phyloP scores from a whole-genome alignment of 2,329 filamentous ascomycete genomes.

The Cercospora beticola region DNA sequence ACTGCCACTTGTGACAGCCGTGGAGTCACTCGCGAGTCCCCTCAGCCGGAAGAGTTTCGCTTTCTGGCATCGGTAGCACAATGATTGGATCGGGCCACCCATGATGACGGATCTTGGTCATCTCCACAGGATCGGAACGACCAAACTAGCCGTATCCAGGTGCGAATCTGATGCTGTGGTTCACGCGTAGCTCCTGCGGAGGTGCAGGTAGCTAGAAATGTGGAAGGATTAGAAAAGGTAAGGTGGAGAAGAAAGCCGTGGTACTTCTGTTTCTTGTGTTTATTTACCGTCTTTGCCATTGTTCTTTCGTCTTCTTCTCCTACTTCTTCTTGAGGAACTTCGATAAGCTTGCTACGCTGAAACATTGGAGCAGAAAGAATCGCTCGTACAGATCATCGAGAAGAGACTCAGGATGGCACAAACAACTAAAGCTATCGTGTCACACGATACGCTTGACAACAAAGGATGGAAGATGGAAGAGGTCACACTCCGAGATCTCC shows the following conservation, averaged over 20 bases:
- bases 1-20: constrained; percentile 3
- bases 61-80: neutral
- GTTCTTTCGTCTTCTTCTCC: neutral
- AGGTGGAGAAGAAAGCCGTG: constrained; percentile 1
- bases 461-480: constrained; percentile 44
- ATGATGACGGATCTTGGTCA: neutral
- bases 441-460: constrained; percentile 39
- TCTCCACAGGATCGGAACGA: neutral
- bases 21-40: neutral
- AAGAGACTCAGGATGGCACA: constrained; percentile 22
- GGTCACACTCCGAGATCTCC: constrained; percentile 39
- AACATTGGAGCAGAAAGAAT: too few relatives aligned
- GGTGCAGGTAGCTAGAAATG: neutral
- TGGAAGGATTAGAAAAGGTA: neutral
- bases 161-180: neutral
- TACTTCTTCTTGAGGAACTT: neutral
- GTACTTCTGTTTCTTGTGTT: neutral
- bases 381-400: constrained; percentile 13
- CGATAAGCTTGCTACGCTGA: constrained; percentile 24
- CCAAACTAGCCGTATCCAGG: neutral
- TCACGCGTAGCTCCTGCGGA: neutral
- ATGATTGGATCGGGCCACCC: constrained; percentile 10
- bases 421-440: constrained; percentile 41
- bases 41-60: neutral
- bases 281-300: constrained; percentile 13